Evolutionary conservation across 352 stramenopile genomes (phyloP).

Genomic region (Pythium aristosporum): DNA sequence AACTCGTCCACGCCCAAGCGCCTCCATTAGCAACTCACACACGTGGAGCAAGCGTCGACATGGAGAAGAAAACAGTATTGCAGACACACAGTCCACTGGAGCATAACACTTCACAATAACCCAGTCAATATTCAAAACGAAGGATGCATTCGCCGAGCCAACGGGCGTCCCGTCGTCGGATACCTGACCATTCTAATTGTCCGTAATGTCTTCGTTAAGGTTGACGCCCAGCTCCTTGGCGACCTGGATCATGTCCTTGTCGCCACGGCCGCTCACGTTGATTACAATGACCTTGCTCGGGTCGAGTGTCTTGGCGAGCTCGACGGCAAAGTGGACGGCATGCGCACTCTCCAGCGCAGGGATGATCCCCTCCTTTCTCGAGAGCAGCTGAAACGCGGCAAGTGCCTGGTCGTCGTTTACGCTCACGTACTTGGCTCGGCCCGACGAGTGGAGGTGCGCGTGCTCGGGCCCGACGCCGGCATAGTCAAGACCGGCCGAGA

Average conservation of each 20-base stretch:
- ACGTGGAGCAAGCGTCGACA: too few relatives aligned
- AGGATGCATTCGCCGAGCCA: too few relatives aligned
- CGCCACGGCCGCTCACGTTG: conserved; percentile 96
- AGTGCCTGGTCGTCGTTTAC: conserved; percentile 97
- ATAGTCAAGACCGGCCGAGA: conserved; percentile 97
- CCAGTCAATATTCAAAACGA: conserved; percentile 9
- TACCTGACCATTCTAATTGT: conserved; percentile 37
- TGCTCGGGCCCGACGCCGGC: conserved; percentile 97
- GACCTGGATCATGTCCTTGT: conserved; percentile 99
- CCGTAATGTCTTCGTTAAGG: conserved; percentile 81
- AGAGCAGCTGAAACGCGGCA: conserved; percentile 95
- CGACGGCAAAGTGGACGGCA: conserved; percentile 93
- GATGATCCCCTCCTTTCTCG: conserved; percentile 97
- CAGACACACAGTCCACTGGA: background rate
- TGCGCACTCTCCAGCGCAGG: conserved; percentile 96
- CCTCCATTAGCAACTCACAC: conserved; percentile 13
- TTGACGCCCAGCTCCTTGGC: conserved; percentile 95
- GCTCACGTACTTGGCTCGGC: conserved; percentile 94
- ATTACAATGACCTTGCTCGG: conserved; percentile 94
- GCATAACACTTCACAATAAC: background rate
- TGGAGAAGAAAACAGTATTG: too few relatives aligned
- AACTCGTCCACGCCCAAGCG: conserved; percentile 24
- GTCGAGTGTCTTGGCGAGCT: conserved; percentile 89
- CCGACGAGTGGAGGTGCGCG: conserved; percentile 95
- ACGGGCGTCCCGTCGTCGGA: too few relatives aligned